Conservation (phyloP, 331 rosid genomes). For the Spiraea crenata region DNA sequence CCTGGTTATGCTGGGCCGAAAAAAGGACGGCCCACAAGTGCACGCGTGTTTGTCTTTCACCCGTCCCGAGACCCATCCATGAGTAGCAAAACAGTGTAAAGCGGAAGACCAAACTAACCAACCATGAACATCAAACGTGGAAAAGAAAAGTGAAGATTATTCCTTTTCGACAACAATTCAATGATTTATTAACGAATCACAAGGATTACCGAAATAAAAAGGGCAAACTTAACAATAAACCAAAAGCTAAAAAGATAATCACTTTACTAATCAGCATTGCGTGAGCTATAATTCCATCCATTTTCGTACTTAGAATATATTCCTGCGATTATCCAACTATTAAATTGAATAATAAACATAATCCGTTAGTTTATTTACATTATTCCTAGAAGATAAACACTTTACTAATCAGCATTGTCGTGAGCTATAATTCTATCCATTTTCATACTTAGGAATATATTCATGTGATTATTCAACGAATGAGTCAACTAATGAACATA, state of each 20-base stretch:
- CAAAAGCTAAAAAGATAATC: slow-evolving; percentile 1
- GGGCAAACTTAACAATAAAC: not conserved
- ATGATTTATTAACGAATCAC: not conserved
- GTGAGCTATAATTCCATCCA: not conserved
- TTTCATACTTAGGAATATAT: slow-evolving; percentile 28
- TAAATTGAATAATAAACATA: too few species aligned
- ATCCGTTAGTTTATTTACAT: too few species aligned
- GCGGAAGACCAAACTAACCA: not conserved
- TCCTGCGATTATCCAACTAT: slow-evolving; percentile 26
- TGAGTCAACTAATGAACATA: too few species aligned
- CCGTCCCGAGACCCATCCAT: not conserved
- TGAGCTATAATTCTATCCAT: not conserved
- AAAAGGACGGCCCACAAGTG: not conserved
- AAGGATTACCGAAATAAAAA: not conserved
- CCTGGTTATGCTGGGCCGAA: slow-evolving; percentile 3
- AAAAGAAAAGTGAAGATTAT: slow-evolving; percentile 1
- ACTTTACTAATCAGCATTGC: slow-evolving; percentile 30
- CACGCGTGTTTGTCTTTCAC: slow-evolving; percentile 13
- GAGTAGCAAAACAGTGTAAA: not conserved
- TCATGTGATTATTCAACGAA: slow-evolving; percentile 39
- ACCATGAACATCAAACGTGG: not conserved
- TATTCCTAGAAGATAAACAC: slow-evolving; percentile 3
- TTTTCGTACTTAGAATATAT: slow-evolving; percentile 27
- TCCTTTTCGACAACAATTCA: not conserved
- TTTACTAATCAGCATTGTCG: slow-evolving; percentile 26